Percentiles rank a stretch among this genome's conserved stretches.
phyloP scores from a whole-genome alignment of 352 stramenopile genomes.

The Phytophthora pini region DNA sequence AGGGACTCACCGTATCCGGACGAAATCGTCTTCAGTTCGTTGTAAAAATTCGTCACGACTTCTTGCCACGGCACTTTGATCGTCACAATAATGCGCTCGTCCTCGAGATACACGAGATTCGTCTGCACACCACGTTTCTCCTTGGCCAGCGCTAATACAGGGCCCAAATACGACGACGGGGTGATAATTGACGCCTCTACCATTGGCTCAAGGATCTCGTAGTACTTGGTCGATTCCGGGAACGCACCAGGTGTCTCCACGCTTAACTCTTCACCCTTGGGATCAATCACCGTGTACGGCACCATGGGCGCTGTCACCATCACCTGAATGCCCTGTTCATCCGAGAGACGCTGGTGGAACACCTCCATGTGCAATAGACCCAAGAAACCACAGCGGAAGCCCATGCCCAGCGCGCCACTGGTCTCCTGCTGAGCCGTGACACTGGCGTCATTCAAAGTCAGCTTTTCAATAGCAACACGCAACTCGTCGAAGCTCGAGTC shows the following conservation, averaged over 20 bases:
- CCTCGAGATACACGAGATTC: conserved; percentile 95
- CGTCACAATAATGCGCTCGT: conserved; percentile 94
- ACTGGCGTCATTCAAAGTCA: conserved; percentile 98
- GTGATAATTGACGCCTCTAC: conserved; percentile 97
- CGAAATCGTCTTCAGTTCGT: conserved; percentile 97
- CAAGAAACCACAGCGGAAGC: conserved; percentile 97
- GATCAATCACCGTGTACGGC: conserved; percentile 93
- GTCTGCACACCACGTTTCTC: conserved; percentile 90
- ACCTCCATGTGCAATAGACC: conserved; percentile 98
- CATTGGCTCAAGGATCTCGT: conserved; percentile 95
- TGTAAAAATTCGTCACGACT: conserved; percentile 99
- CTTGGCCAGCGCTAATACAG: conserved; percentile 96
- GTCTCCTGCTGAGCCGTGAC: conserved; percentile 96
- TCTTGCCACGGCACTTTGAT: conserved; percentile 98
- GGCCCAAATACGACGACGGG: conserved; percentile 94
- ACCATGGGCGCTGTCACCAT: conserved; percentile 99
- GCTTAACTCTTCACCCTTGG: conserved; percentile 41
- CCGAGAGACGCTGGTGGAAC: conserved; percentile 97
- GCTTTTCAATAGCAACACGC: conserved; percentile 94
- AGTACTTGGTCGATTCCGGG: conserved; percentile 87
- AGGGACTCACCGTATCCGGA: conserved; percentile 91
- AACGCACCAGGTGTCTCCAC: conserved; percentile 85
- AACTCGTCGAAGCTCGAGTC: conserved; percentile 97
- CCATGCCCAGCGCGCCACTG: conserved; percentile 94
- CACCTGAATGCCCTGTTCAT: conserved; percentile 98